phyloP scores from a whole-genome alignment of 345 rosid genomes.

The Salix udensis region DNA sequence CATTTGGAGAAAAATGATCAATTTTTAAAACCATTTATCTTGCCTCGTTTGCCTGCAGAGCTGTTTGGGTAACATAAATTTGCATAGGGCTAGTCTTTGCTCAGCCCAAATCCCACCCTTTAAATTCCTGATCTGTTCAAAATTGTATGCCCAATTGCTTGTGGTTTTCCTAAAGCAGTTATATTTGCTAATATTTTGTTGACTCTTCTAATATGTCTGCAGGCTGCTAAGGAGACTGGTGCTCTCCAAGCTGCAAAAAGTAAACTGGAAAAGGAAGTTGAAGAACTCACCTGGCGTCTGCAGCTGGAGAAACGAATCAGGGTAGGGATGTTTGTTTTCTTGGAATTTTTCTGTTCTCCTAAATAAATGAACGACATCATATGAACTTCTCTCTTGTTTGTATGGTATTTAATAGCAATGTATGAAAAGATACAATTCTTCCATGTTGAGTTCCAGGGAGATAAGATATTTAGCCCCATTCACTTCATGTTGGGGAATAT shows the following conservation, averaged over 20 bases:
- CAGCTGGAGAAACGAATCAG: slow-evolving; percentile 94
- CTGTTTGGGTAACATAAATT: not conserved
- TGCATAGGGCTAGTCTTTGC: not conserved
- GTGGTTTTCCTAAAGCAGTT: not conserved
- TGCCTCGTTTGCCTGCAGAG: not conserved
- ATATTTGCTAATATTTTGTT: not conserved
- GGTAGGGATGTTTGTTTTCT: slow-evolving; percentile 27
- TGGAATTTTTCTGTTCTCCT: not conserved
- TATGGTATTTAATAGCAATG: not conserved
- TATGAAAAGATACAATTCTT: not conserved
- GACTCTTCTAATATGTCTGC: slow-evolving; percentile 15
- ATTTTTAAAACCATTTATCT: not conserved
- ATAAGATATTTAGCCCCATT: not conserved
- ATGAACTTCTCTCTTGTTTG: not conserved
- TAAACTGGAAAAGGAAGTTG: slow-evolving; percentile 95
- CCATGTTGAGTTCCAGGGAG: not conserved
- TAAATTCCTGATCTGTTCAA: not conserved
- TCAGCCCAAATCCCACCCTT: not conserved
- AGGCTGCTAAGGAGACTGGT: slow-evolving; percentile 98
- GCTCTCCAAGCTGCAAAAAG: slow-evolving; percentile 96
- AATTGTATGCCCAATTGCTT: not conserved
- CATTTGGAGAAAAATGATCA: not conserved
- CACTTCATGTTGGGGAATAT: not conserved
- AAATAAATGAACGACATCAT: not conserved
- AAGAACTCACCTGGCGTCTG: slow-evolving; percentile 91